A percentile compares a stretch with the other conserved stretches of the same genome.
Evolutionary conservation across 202 grass and related monocot genomes (phyloP).

Genomic region (Eragrostis tef): DNA sequence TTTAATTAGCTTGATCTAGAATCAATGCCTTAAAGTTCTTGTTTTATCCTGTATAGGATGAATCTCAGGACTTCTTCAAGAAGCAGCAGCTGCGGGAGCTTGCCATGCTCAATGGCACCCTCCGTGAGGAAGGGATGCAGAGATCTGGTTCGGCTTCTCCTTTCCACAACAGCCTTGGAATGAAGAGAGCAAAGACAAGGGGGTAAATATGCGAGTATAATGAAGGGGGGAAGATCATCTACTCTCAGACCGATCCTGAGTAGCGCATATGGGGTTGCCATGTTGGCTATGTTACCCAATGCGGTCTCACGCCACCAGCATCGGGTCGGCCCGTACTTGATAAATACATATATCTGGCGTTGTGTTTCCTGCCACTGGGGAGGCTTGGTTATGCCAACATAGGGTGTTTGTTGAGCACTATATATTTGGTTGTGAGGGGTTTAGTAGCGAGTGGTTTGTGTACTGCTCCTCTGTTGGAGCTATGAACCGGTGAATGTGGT

Average conservation of each 20-base stretch:
- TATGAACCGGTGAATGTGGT: slow-evolving; percentile 40
- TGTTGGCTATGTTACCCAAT: slow-evolving; percentile 49
- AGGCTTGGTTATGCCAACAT: slow-evolving; percentile 48
- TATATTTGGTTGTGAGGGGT: slow-evolving; percentile 48
- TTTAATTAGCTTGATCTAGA: slow-evolving; percentile 18
- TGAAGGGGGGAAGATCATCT: slow-evolving; percentile 43
- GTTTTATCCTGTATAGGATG: slow-evolving; percentile 64
- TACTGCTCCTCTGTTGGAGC: slow-evolving; percentile 38
- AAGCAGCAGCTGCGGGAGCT: slow-evolving; percentile 98
- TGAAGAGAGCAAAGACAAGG: slow-evolving; percentile 99
- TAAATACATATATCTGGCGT: slow-evolving; percentile 67
- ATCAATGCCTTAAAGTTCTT: slow-evolving; percentile 8
- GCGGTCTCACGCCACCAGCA: slow-evolving; percentile 36
- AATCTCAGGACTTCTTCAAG: slow-evolving; percentile 97
- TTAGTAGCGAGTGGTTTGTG: slow-evolving; percentile 52
- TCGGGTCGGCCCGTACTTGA: slow-evolving; percentile 51
- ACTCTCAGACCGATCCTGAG: slow-evolving; percentile 44
- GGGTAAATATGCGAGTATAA: slow-evolving; percentile 52
- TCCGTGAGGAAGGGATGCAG: slow-evolving; percentile 92
- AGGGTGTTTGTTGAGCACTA: slow-evolving; percentile 40
- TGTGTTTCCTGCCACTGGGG: slow-evolving; percentile 53
- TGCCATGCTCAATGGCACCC: slow-evolving; percentile 91
- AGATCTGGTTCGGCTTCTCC: slow-evolving; percentile 90
- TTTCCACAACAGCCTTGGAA: slow-evolving; percentile 90
- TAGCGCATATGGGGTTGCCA: slow-evolving; percentile 57